Conservation (phyloP, 2,329 filamentous ascomycete species). For the Talaromyces sp. region DNA sequence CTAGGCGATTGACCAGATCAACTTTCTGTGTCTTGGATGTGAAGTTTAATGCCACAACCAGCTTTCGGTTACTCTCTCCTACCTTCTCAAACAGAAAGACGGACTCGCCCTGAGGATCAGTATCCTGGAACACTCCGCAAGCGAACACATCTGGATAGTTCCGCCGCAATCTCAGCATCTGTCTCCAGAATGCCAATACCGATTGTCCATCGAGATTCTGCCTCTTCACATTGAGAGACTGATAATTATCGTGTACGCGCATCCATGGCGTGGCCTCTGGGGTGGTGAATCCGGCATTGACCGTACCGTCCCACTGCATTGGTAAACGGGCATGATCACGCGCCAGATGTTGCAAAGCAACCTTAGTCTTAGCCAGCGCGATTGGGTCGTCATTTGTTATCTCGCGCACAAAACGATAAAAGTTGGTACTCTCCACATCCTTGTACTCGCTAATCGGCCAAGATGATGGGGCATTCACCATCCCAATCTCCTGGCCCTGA, state of each 20-base stretch:
- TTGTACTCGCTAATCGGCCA: conserved; percentile 49
- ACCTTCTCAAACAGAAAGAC: conserved; percentile 48
- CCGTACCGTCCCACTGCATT: conserved; percentile 60
- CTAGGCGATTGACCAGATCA: conserved; percentile 28
- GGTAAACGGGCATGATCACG: conserved; percentile 66
- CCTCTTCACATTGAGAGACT: conserved; percentile 54
- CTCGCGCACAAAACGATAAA: conserved; percentile 38
- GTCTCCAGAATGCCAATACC: conserved; percentile 39
- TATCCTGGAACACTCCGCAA: conserved; percentile 56
- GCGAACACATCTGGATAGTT: conserved; percentile 58
- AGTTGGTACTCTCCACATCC: conserved; percentile 47
- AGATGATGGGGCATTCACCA: conserved; percentile 51
- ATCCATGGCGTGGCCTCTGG: conserved; percentile 57
- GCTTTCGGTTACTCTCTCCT: conserved; percentile 21
- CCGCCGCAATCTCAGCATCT: conserved; percentile 45
- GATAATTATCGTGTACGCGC: conserved; percentile 58
- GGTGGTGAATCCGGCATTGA: conserved; percentile 60
- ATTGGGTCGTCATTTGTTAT: conserved; percentile 33
- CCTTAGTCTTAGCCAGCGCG: conserved; percentile 45
- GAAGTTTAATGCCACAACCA: conserved; percentile 49
- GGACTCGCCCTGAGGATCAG: conserved; percentile 47
- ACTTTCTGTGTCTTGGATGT: conserved; percentile 35
- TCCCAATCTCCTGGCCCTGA: conserved; percentile 59
- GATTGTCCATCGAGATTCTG: conserved; percentile 34
- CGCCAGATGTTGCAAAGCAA: conserved; percentile 55